Percentiles rank a stretch among this genome's conserved stretches.
phyloP scores from a whole-genome alignment of 192 early-diverging fungal genomes.

The Linnemannia schmuckeri region DNA sequence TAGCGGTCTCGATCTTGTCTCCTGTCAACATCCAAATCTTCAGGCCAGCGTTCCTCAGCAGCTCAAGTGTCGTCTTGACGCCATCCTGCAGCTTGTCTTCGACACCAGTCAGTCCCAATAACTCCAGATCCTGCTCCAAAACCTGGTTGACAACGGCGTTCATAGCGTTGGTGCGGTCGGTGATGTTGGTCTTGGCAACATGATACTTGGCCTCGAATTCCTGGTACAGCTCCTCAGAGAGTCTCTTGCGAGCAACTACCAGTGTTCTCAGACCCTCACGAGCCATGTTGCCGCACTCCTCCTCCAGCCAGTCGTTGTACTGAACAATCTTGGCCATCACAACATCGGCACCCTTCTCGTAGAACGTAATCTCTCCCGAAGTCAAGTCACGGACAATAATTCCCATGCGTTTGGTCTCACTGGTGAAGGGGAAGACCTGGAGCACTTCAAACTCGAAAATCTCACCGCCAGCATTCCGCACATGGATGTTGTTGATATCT shows the following conservation, averaged over 20 bases:
- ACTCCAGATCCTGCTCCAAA: conserved; percentile 89
- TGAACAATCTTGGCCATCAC: conserved; percentile 92
- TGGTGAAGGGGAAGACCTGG: conserved; percentile 98
- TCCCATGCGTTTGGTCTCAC: conserved; percentile 98
- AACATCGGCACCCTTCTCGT: conserved; percentile 94
- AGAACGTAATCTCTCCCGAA: conserved; percentile 86
- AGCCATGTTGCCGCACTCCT: conserved; percentile 98
- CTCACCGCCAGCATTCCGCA: conserved; percentile 68
- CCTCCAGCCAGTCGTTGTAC: conserved; percentile 97
- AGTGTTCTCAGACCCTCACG: conserved; percentile 94
- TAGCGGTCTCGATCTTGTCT: conserved; percentile 98
- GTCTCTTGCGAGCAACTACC: conserved; percentile 87
- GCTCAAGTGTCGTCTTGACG: conserved; percentile 89
- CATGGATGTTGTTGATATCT: conserved; percentile 76
- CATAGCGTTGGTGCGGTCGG: conserved; percentile 78
- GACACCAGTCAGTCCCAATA: conserved; percentile 94
- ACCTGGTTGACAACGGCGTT: conserved; percentile 72
- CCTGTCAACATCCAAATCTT: conserved; percentile 99
- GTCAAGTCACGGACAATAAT: conserved; percentile 82
- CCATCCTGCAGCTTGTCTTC: conserved; percentile 97
- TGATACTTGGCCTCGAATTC: conserved; percentile 74
- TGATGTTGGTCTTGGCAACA: conserved; percentile 79
- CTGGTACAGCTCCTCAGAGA: conserved; percentile 79
- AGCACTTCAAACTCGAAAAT: conserved; percentile 82
- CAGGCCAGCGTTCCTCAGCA: conserved; percentile 90